Evolutionary conservation across 2,329 filamentous ascomycete species (phyloP), one percentile per base, ranked within the genome.

Genomic region (Ceratocystis diversiconidia): DNA sequence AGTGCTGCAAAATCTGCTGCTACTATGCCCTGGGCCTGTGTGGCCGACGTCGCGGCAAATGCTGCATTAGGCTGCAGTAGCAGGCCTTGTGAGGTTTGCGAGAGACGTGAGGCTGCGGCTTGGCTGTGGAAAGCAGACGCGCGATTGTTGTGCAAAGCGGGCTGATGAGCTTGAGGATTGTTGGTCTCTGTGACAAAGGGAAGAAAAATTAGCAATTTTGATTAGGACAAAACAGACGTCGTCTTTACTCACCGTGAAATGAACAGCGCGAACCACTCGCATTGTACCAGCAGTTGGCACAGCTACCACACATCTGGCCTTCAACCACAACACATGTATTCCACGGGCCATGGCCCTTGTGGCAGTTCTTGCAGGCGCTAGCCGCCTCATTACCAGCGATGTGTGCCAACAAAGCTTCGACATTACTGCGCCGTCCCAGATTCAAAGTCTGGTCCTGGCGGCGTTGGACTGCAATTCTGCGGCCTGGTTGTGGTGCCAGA

Each of bases 281-380:
- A 66, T 85, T 85, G 72, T 82, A 85, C 82, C 82, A 85, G 71
- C 82, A 85, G 70, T 85, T 85, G 66, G 82, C 79, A 68, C 82
- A 85, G 70, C 80, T 83, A 8, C 82, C 82, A 67, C 80, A 84
- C 80, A 85, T 81, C 70, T 83, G 80, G 1, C 82, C 82, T 61
- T 80, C 79, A 25, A 82, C 79, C n/a, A 83, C 74, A n/a, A 85
- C 76, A 68, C 82, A 85, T 17, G 76, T 76, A 0, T 76, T 80
- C 82, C 82, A 85, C 0, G 82, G 82, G 0, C 82, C 82, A 67
- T 84, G 80, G 3, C 81, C 81, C 71, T 83, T 84, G 72, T 79
- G 77, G 71, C 82, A 85, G 72, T 82, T 84, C 72, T 82, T 82
- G 72, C 82, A 85, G 0, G 80, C 75, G n/a, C 76, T 74, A 0